Evolutionary conservation across 1,139 yeast genomes (phyloP), one percentile per base, ranked within the genome.

Genomic region (Pichia inconspicua): DNA sequence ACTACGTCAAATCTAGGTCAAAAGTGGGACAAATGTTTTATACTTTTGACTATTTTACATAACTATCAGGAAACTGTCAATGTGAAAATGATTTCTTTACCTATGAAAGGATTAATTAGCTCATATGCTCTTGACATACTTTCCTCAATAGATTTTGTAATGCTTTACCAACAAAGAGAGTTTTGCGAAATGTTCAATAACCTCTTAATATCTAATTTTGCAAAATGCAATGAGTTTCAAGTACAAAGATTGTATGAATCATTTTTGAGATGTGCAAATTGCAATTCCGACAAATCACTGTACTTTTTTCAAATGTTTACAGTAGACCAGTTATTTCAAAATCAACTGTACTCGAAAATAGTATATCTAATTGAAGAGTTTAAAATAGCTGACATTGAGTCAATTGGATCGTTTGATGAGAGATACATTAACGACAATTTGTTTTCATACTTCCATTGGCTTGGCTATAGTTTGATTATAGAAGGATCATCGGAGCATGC

Each of bases 301-400:
- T 47, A 47, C 36, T 56, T 39, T 41, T 49, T 59, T 15, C 59
- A 58, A 36, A 38, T 53, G 14, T 44, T 52, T 25, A 47, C 54
- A 0, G 43, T 56, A 9, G 37, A 49, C 3, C 53, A 49, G 28
- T 41, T 58, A 5, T 54, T 46, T 30, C 27, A 37, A 1, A 32
- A 43, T 28, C 15, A 40, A 19, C 42, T 38, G 27, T 53, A 40
- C 36, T 43, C 43, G 8, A 39, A 47, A 1, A 48, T 58, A 9
- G 35, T 39, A 3, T 27, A 49, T 5, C 41, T 58, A 7, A 42
- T 48, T 28, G 25, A 28, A 1, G 31, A 37, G 6, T 31, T 27
- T 11, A 35, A 40, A 1, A 46, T 58, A 14, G 43, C 41, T 35
- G 40, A 43, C 4, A 37, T 47, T 34, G 48, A 43, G n/a, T 6